Base-by-base conservation (phyloP, 352 stramenopile genomes). In the Globisporangium acanthophoron region DNA sequence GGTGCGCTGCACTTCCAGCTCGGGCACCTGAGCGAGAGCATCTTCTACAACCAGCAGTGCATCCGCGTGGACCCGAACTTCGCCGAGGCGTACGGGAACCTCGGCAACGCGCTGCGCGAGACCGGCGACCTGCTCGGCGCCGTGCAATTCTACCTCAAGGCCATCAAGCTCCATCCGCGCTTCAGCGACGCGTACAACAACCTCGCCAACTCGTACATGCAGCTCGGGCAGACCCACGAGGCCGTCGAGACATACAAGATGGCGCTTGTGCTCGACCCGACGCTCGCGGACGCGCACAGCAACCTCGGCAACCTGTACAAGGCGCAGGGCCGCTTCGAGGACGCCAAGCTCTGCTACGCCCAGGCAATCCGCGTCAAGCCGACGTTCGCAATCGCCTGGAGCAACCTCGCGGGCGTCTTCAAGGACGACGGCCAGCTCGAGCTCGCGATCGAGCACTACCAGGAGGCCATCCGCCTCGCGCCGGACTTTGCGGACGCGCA, bases 41-140 rank as follows among this genome's bases (percentile, higher is more conserved):
- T 98, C 51, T 97, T 97, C 64, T 98, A 97, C 81, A 98, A 97
- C 66, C 89, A 98, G 67, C 90, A 97, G 59, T 94, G 84, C 61
- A 96, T 98, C 54, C 80, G 88, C 45, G 79, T 98, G 57, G 90
- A 96, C 39, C 90, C 91, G 3, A 76, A 87, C 61, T 97, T 97
- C 62, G 90, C 90, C 21, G 93, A 98, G 56, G 94, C 92, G 2
- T 97, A 97, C 53, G 85, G 80, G 43, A 98, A 98, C 59, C 71
- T 98, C 29, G 94, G 91, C 54, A 98, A 98, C 64, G 90, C 91
- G 40, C 78, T 98, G n/a, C 97, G 97, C 56, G 93, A 98, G 71
- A 76, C 97, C 13, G 94, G 94, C 15, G 88, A 98, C 63, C 48
- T 97, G 15, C 40, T 83, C 20, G 88, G 86, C 33, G 92, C 94